Evolutionary conservation across 176 grass and related monocot genomes (phyloP).

Genomic region (Bromus sterilis): DNA sequence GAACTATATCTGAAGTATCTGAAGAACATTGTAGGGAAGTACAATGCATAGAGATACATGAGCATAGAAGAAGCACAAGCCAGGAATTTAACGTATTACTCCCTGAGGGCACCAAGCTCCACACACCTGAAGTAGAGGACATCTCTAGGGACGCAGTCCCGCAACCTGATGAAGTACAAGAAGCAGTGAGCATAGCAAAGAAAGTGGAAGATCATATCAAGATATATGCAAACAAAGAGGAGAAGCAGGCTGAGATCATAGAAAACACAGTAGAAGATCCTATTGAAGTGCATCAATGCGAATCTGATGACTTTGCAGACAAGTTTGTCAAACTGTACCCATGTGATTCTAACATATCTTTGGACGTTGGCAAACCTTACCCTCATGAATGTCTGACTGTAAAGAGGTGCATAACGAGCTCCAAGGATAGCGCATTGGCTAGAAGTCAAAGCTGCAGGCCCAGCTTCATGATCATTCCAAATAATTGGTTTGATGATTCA

Average conservation of each 20-base stretch:
- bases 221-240: conserved; percentile 11
- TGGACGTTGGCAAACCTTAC: conserved; percentile 16
- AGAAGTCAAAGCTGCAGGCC: conserved; percentile 85
- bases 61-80: conserved; percentile 32
- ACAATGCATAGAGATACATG: conserved; percentile 68
- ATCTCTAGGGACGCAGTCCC: conserved; percentile 6
- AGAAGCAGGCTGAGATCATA: conserved; percentile 11
- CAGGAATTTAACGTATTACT: conserved; percentile 40
- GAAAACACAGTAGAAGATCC: conserved; percentile 20
- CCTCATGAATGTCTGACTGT: conserved; percentile 22
- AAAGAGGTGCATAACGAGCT: conserved; percentile 24
- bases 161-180: conserved; percentile 13
- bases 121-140: conserved; percentile 40
- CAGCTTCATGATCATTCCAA: conserved; percentile 57
- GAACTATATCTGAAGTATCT: conserved; percentile 35
- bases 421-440: conserved; percentile 36
- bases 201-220: conserved; percentile 30
- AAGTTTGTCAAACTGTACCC: conserved; percentile 28
- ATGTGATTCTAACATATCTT: conserved; percentile 21
- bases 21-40: conserved; percentile 94
- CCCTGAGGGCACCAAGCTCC: conserved; percentile 32
- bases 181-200: conserved; percentile 10
- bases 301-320: conserved; percentile 14
- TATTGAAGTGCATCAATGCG: conserved; percentile 20
- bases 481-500: conserved; percentile 55